A percentile compares a stretch with the other conserved stretches of the same genome.
These are phyloP conservation scores for Globisporangium apiculatum DNA, from an alignment of 352 stramenopile species.

Conservation along the genomic window DNA sequence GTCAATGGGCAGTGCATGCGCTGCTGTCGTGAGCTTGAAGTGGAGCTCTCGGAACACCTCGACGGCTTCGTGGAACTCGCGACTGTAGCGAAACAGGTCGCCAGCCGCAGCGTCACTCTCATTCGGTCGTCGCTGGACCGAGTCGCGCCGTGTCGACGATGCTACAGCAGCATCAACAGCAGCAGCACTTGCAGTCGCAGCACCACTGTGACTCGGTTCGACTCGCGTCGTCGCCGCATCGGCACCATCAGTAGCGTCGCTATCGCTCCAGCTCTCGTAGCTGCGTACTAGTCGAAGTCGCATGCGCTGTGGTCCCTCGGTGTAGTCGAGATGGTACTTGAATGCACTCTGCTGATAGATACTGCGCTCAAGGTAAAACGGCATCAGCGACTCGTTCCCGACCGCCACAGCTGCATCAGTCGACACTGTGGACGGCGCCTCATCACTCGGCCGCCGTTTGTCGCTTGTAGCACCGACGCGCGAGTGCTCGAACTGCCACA, in stretches of 20 bases:
- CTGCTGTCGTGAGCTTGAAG: constrained; percentile 11
- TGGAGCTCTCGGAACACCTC: constrained; percentile 35
- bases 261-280: constrained; percentile 17
- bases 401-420: not conserved
- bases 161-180: not conserved
- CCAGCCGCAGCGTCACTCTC: not conserved
- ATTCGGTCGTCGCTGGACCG: too few relatives aligned
- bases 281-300: constrained; percentile 35
- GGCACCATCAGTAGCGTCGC: not conserved
- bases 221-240: not conserved
- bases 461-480: constrained; percentile 1
- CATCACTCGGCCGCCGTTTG: not conserved
- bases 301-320: constrained; percentile 47
- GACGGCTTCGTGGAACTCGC: constrained; percentile 53
- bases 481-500: constrained; percentile 39
- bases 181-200: not conserved
- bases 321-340: constrained; percentile 37
- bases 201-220: not conserved
- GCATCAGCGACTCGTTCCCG: not conserved
- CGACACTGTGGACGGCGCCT: not conserved
- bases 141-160: too few relatives aligned
- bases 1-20: not conserved
- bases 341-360: constrained; percentile 36
- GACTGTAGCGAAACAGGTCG: constrained; percentile 18
- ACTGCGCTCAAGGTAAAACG: constrained; percentile 24